These are phyloP conservation scores for Phaeosphaeriaceae sp. DNA, from an alignment of 2,329 filamentous ascomycete genomes.

Conservation along the genomic window DNA sequence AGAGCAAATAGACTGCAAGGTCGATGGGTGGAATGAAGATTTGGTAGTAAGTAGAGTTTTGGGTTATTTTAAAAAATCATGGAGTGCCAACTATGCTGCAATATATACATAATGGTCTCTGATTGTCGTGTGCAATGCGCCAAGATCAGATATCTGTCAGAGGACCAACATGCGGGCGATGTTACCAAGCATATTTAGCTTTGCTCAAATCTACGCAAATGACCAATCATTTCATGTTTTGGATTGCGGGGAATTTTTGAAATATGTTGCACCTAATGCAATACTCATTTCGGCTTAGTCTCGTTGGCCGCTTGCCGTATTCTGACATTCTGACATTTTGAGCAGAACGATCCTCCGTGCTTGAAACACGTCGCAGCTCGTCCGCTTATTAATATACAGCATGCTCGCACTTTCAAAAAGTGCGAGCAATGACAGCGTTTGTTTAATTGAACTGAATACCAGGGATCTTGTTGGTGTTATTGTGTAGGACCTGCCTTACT, in stretches of 20 bases:
- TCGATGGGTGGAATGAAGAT: no score
- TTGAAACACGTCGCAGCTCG: neutral
- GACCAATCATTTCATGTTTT: neutral
- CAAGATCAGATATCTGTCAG: neutral
- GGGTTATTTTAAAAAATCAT: neutral
- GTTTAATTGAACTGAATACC: neutral
- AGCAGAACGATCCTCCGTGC: neutral
- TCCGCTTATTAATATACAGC: neutral
- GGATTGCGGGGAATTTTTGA: neutral
- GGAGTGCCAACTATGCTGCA: neutral
- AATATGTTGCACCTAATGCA: neutral
- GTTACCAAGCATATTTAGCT: neutral
- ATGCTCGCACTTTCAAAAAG: neutral
- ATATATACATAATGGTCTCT: neutral
- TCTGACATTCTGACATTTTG: slow-evolving; percentile 10
- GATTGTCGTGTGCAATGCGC: no score
- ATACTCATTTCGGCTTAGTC: neutral
- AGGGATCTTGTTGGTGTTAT: no score
- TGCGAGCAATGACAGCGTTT: neutral
- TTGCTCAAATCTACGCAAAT: neutral
- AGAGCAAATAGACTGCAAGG: neutral
- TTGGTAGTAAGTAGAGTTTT: neutral
- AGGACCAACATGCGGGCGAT: neutral
- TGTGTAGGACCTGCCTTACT: no score
- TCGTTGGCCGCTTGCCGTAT: neutral